Conservation (phyloP, 257 asterid species). For the Nicotiana attenuata region DNA sequence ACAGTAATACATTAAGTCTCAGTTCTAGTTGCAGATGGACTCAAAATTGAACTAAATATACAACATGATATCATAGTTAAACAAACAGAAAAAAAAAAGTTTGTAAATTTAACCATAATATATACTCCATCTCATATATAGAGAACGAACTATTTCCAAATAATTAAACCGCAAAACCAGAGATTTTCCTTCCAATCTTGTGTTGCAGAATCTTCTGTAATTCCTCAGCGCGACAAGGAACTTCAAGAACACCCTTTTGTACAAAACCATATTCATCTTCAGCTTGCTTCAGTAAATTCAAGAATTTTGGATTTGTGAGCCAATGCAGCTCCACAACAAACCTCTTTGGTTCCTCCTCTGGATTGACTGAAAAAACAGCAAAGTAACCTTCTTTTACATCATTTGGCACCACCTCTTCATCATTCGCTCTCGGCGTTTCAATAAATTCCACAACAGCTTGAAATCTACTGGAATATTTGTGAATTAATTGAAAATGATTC, state of each 20-base stretch:
- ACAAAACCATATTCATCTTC: conserved; percentile 30
- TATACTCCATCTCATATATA: too few species aligned
- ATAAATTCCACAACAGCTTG: not conserved
- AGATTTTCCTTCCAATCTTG: too few species aligned
- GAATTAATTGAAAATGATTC: not conserved
- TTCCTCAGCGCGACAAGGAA: conserved; percentile 27
- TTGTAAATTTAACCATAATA: not conserved
- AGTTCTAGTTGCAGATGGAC: not conserved
- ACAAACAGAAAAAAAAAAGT: not conserved
- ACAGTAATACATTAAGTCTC: not conserved
- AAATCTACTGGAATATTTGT: not conserved
- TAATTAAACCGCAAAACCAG: not conserved
- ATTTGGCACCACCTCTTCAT: not conserved
- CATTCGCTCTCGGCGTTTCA: not conserved
- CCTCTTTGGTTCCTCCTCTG: conserved; percentile 18
- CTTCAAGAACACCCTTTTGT: conserved; percentile 27
- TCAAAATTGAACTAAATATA: too few species aligned
- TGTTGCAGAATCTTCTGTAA: not conserved
- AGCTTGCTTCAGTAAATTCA: conserved; percentile 20
- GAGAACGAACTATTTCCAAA: too few species aligned
- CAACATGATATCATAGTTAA: not conserved
- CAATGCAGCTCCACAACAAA: conserved; percentile 22
- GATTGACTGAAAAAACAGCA: not conserved
- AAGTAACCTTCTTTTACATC: conserved; percentile 11
- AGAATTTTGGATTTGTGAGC: conserved; percentile 21